These are phyloP conservation scores for Tuber indicum DNA, from an alignment of 495 filamentous ascomycete species.

Conservation along the genomic window DNA sequence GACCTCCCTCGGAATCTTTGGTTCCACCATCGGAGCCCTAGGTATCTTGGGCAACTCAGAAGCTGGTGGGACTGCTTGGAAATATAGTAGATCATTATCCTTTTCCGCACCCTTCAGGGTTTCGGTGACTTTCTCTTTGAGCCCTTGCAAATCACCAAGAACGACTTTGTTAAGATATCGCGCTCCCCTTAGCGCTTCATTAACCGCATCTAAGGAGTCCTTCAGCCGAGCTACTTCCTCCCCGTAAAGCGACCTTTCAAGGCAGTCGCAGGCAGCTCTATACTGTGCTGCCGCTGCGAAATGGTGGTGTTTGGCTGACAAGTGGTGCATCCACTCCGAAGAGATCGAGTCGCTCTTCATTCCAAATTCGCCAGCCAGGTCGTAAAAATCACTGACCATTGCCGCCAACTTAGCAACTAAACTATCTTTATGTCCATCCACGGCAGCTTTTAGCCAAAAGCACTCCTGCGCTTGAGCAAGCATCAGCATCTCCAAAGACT, in stretches of 20 bases:
- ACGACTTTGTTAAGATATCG: slow-evolving; percentile 81
- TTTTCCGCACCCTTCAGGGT: slow-evolving; percentile 89
- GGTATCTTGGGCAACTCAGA: slow-evolving; percentile 79
- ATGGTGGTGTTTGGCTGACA: slow-evolving; percentile 94
- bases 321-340: slow-evolving; percentile 96
- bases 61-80: slow-evolving; percentile 77
- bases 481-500: slow-evolving; percentile 73
- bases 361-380: slow-evolving; percentile 72
- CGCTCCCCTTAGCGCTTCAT: slow-evolving; percentile 78
- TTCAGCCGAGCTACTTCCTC: slow-evolving; percentile 85
- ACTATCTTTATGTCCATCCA: slow-evolving; percentile 84
- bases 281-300: slow-evolving; percentile 96
- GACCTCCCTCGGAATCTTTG: slow-evolving; percentile 74
- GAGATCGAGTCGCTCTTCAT: slow-evolving; percentile 83
- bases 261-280: slow-evolving; percentile 81
- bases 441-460: slow-evolving; percentile 96
- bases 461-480: slow-evolving; percentile 93
- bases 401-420: slow-evolving; percentile 87
- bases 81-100: slow-evolving; percentile 92
- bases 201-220: slow-evolving; percentile 75
- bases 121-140: slow-evolving; percentile 76
- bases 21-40: slow-evolving; percentile 78
- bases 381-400: slow-evolving; percentile 88
- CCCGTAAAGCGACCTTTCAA: slow-evolving; percentile 91
- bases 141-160: slow-evolving; percentile 69